A percentile compares a stretch with the other conserved stretches of the same genome.
Conservation (phyloP, 495 filamentous ascomycete species). For the Penicilliopsis zonata region DNA sequence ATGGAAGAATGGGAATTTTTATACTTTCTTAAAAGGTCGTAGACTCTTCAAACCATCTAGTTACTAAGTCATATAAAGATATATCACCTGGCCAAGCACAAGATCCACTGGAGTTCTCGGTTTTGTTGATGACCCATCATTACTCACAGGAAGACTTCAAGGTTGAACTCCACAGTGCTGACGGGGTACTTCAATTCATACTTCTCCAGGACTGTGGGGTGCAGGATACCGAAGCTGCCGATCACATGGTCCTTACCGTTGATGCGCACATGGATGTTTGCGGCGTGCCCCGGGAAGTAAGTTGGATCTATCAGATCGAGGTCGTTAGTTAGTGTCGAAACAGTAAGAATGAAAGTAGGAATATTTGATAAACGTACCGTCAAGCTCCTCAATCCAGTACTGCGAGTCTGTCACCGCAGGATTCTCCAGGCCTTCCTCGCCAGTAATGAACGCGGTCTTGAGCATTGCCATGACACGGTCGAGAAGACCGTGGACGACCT, state of each 20-base stretch:
- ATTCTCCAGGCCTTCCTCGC: slow-evolving; percentile 57
- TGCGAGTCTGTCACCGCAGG: slow-evolving; percentile 40
- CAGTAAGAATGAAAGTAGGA: slow-evolving; percentile 2
- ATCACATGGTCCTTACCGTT: slow-evolving; percentile 58
- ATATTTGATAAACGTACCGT: slow-evolving; percentile 43
- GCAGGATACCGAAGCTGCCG: slow-evolving; percentile 85
- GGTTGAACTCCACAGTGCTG: slow-evolving; percentile 89
- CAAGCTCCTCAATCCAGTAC: slow-evolving; percentile 89
- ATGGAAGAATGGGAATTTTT: too few relatives aligned
- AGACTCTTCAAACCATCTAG: slow-evolving; percentile 2
- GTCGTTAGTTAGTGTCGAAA: slow-evolving; percentile 3
- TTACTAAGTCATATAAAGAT: too few relatives aligned
- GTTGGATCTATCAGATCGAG: slow-evolving; percentile 55
- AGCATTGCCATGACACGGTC: slow-evolving; percentile 92
- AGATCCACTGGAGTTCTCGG: not conserved
- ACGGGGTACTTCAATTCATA: slow-evolving; percentile 91
- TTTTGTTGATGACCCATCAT: not conserved
- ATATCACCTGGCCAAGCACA: too few relatives aligned
- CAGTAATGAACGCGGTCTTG: slow-evolving; percentile 62
- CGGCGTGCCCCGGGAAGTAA: slow-evolving; percentile 84
- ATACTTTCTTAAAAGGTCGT: not conserved
- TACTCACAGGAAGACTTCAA: slow-evolving; percentile 79
- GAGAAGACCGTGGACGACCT: slow-evolving; percentile 86
- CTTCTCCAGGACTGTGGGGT: slow-evolving; percentile 84
- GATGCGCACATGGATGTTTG: slow-evolving; percentile 63